Base-by-base conservation (phyloP, 176 grass and related monocot genomes). In the Triticum timopheevii region DNA sequence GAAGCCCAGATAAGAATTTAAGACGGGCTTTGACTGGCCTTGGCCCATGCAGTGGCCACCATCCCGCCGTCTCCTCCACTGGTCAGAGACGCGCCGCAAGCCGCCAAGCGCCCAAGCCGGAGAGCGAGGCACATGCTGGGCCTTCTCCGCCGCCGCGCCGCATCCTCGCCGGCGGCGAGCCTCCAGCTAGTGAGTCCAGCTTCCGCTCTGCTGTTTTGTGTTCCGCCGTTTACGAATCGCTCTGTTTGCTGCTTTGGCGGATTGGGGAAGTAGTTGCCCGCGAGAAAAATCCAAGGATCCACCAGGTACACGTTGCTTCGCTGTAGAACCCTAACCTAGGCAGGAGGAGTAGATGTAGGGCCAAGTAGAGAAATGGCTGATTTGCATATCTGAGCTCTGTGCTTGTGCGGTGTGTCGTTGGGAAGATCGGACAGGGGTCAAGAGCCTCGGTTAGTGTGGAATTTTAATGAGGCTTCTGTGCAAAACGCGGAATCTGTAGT, bases 81-180 rank as follows among this genome's bases (percentile, higher is more conserved):
- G 36, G 44, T 72, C 69, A 42, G 50, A 54, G 50, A 54, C 33
- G 61, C 69, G 25, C 50, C 87, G 30, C 82, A 39, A 78, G 76
- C 69, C 61, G 77, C 69, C 33, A 8, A 13, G 10, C 42, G 10
- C 42, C 42, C 40, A 42, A 31, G 66, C 24, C 42, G 31, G 42
- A 78, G 20, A 67, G 65, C 24, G 27, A 56, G 66, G 58, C 77
- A 44, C 40, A 65, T 90, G 85, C 47, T 78, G 25, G 67, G 85
- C 1, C 47, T 70, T 79, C 78, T 93, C 66, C 82, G 69, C 27
- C 77, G 81, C 78, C 50, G 42, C 67, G 69, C 27, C 20, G 39
- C 67, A 8, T 81, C 77, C 11, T 61, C 47, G 9, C 76, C 45
- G 30, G 47, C 47, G 76, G 61, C 61, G 69, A 56, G 34, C 76